Percentiles rank a stretch among this genome's conserved stretches.
phyloP scores from a whole-genome alignment of 768 basidiomycete genomes.

The Xerocomellus amylosporus region DNA sequence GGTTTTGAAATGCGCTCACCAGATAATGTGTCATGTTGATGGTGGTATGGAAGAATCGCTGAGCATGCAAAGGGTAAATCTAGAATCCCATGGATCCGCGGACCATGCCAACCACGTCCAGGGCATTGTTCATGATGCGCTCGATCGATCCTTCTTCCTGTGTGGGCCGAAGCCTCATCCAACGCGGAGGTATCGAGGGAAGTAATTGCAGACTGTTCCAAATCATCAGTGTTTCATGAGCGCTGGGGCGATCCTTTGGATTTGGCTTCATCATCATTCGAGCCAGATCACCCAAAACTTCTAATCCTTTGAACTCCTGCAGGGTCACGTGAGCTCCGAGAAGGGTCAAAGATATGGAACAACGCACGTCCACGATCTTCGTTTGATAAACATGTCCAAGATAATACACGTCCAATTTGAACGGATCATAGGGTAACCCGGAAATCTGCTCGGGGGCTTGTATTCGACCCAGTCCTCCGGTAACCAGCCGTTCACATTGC shows the following conservation, averaged over 20 bases:
- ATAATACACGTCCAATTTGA: slow-evolving; percentile 30
- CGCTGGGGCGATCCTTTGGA: slow-evolving; percentile 4
- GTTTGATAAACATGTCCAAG: slow-evolving; percentile 25
- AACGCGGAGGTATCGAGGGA: not conserved
- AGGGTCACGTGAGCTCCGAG: not conserved
- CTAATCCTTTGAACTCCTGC: slow-evolving; percentile 11
- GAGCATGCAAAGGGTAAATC: not conserved
- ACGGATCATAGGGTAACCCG: slow-evolving; percentile 26
- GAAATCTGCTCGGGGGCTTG: slow-evolving; percentile 23
- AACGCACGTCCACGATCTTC: slow-evolving; percentile 16
- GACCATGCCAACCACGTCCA: slow-evolving; percentile 13
- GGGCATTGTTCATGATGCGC: slow-evolving; percentile 13
- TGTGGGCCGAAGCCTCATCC: slow-evolving; percentile 7
- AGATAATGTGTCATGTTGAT: not conserved
- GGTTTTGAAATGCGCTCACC: not conserved
- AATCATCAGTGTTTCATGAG: not conserved
- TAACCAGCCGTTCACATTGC: not conserved
- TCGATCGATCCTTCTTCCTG: slow-evolving; percentile 11
- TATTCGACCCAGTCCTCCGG: slow-evolving; percentile 8
- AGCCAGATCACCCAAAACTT: not conserved
- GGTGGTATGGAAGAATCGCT: not conserved
- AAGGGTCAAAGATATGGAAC: not conserved
- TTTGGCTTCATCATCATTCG: slow-evolving; percentile 5
- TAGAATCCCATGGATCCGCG: slow-evolving; percentile 6
- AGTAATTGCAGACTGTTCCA: slow-evolving; percentile 8